Conservation (phyloP, 306 rosid species). For the Pterocarpus santalinus region DNA sequence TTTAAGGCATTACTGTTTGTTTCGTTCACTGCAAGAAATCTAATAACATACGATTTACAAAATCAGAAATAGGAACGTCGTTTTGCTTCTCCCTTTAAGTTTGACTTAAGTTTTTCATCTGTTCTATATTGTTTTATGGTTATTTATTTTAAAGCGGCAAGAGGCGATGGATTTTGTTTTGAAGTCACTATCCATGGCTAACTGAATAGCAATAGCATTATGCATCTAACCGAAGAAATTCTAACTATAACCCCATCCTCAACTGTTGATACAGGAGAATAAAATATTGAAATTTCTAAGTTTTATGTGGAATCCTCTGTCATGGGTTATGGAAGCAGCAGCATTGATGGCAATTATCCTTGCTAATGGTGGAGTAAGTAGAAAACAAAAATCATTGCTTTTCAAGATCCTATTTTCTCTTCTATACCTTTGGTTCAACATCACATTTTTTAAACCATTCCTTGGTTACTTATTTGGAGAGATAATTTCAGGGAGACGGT, state of each 20-base stretch:
- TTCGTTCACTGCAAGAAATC: conserved; percentile 7
- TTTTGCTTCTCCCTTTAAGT: background rate
- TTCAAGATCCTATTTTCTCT: background rate
- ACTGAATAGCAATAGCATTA: background rate
- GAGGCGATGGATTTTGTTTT: conserved; percentile 16
- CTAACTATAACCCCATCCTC: conserved; percentile 1
- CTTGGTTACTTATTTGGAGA: conserved; percentile 35
- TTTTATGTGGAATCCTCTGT: conserved; percentile 94
- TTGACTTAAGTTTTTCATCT: background rate
- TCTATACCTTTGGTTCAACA: background rate
- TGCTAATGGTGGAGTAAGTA: conserved; percentile 91
- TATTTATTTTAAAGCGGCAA: background rate
- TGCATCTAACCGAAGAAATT: conserved; percentile 13
- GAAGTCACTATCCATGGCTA: background rate
- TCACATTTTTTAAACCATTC: conserved; percentile 20
- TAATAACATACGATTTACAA: background rate
- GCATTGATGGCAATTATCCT: conserved; percentile 88
- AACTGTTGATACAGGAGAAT: conserved; percentile 69
- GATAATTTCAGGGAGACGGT: conserved; percentile 75
- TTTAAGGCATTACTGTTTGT: background rate
- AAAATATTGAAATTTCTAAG: conserved; percentile 79
- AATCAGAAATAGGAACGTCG: background rate
- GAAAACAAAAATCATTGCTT: conserved; percentile 11
- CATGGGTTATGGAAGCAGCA: conserved; percentile 99
- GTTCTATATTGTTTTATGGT: background rate